Conservation (phyloP, 2,329 filamentous ascomycete species). For the Byssoonygena ceratinophila region DNA sequence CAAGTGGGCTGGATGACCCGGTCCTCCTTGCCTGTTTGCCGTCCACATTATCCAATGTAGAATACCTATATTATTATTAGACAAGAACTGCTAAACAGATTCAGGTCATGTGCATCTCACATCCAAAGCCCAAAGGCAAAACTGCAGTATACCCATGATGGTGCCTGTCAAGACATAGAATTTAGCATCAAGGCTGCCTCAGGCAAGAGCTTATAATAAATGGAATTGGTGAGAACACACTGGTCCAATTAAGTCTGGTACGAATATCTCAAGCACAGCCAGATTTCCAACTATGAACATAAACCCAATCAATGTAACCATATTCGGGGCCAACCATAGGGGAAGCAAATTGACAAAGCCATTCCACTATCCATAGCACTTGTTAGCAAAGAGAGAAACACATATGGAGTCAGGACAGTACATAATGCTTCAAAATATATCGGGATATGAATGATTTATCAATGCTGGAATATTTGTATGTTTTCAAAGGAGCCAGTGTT, state of each 20-base stretch:
- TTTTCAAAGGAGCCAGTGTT: constrained; percentile 77
- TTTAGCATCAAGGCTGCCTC: neutral
- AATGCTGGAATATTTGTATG: constrained; percentile 95
- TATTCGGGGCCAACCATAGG: constrained; percentile 93
- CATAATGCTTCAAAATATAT: constrained; percentile 90
- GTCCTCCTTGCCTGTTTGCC: constrained; percentile 94
- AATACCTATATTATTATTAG: constrained; percentile 47
- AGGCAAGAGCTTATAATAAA: constrained; percentile 10
- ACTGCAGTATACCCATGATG: constrained; percentile 88
- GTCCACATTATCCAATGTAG: constrained; percentile 98
- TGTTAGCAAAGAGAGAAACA: constrained; percentile 9
- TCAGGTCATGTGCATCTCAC: constrained; percentile 38
- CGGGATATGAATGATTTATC: constrained; percentile 90
- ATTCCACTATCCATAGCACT: constrained; percentile 70
- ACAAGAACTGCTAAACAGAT: no score
- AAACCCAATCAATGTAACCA: constrained; percentile 93
- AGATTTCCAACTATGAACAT: constrained; percentile 86
- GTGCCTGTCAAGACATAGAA: constrained; percentile 46
- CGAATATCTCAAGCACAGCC: constrained; percentile 59
- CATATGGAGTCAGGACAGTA: constrained; percentile 36
- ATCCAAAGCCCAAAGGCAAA: constrained; percentile 95
- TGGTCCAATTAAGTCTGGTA: constrained; percentile 84
- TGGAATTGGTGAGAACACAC: constrained; percentile 42
- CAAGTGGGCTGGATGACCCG: constrained; percentile 84
- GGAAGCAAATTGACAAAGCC: constrained; percentile 83